Evolutionary conservation across 2,329 filamentous ascomycete genomes (phyloP), one percentile per base, ranked within the genome.

Genomic region (Bipolaris zeicola): DNA sequence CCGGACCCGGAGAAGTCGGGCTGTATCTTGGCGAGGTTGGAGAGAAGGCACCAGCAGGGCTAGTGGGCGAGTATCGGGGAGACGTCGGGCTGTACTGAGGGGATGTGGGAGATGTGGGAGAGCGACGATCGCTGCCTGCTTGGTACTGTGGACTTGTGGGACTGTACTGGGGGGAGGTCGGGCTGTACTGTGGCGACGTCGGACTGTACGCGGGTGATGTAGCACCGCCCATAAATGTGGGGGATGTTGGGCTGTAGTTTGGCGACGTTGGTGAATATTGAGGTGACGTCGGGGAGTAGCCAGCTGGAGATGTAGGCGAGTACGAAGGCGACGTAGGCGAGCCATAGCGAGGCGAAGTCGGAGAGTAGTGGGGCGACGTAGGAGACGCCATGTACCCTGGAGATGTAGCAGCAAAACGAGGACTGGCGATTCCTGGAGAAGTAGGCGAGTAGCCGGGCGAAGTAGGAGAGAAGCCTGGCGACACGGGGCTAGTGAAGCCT

Each of bases 91-190:
- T 72, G 59, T 71, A 76, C 43, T 68, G 70, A 0, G 75, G 75
- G 20, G 72, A 76, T 1, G 76, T 77, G 13, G 77, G 76, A 13
- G 74, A 77, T 76, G 89, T 89, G 3, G 81, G 66, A 39, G 64
- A 61, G 31, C 69, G 69, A 5, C 82, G n/a, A 82, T 85, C 60
- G 28, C 72, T 86, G 83, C 31, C 84, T 81, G 77, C 70, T 75
- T 80, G 66, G 81, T 85, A 65, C 81, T 74, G 68, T n/a, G 75
- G 87, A 49, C 85, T 88, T 3, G 87, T 85, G n/a, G 87, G 88
- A 69, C 86, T 89, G 77, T 91, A 91, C 69, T 83, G 87, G 52
- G 89, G 88, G 64, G 86, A 89, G 5, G 87, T 87, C 3, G 88
- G 87, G 39, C 69, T 69, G 52, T 65, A 76, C 48, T 81, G 76